Evolutionary conservation across 805 yeast species (phyloP), one percentile per base, ranked within the genome.

Genomic region (Starmera caribaea): DNA sequence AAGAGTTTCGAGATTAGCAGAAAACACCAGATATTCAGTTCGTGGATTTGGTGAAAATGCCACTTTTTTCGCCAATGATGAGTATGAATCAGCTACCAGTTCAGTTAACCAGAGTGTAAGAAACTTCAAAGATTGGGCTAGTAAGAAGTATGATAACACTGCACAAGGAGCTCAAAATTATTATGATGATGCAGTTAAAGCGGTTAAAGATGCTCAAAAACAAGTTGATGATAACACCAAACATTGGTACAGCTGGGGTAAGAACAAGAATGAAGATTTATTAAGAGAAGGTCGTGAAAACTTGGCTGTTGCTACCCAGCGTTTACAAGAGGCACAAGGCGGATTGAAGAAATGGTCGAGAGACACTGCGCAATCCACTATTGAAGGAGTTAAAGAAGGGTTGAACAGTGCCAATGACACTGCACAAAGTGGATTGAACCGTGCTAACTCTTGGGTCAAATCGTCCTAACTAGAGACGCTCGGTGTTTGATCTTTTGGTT

Each of bases 1-100:
- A 32, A 46, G 49, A 21, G 69, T 65, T 34, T 53, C 44, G 14
- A 53, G 53, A 10, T 42, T 68, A 21, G 68, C 68, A 3, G 49
- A 55, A 32, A 46, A 47, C 5, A 58, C 72, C 1, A 57, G 58
- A 21, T 53, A 51, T 24, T 58, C 69, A 0, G 54, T 67, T 9
- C 57, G 63, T 39, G 74, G 74, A 4, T 69, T 73, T 71, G 73
- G 74, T 15, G 68, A 65, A 36, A 50, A 57, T 36, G 75, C 74
- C 61, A 56, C 29, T 60, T 66, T 42, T 33, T 17, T 17, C n/a
- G 67, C 76, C 2, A 52, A 55, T 13, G 76, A 71, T 17, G 68
- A 68, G 44, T 53, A 59, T 14, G 55, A 56, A 5, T 47, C 46
- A 14, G 45, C 46, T 13, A 30, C 15, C n/a, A 14, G 15, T 30